Evolutionary conservation across 192 early-diverging fungal genomes (phyloP).

Genomic region (Funneliformis mosseae): DNA sequence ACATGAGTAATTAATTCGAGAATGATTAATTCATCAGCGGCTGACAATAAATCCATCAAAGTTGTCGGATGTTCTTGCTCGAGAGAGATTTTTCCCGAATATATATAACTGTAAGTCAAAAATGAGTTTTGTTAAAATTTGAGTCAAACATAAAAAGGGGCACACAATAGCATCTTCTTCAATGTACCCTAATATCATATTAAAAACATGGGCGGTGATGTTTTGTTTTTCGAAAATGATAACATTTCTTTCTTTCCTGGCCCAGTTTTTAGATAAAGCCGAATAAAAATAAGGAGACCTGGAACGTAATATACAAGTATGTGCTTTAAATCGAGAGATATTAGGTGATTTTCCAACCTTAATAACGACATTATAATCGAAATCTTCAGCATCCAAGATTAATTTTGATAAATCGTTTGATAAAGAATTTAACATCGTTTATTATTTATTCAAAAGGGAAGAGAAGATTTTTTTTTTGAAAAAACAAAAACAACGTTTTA

Average conservation of each 20-base stretch:
- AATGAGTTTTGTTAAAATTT: too few species aligned
- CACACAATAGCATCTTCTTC: not conserved
- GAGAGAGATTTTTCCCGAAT: not conserved
- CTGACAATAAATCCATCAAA: not conserved
- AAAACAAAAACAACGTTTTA: too few species aligned
- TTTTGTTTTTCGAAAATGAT: slow-evolving; percentile 5
- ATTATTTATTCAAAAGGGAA: not conserved
- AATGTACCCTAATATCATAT: slow-evolving; percentile 6
- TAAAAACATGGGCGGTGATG: slow-evolving; percentile 10
- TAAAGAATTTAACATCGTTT: not conserved
- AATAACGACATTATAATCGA: slow-evolving; percentile 18
- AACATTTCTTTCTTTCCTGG: not conserved
- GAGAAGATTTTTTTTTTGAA: too few species aligned
- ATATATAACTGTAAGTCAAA: not conserved
- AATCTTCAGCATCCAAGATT: not conserved
- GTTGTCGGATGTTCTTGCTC: not conserved
- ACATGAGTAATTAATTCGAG: not conserved
- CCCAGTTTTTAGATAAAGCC: not conserved
- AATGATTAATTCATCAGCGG: slow-evolving; percentile 1
- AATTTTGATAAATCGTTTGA: slow-evolving; percentile 5
- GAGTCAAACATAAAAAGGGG: not conserved
- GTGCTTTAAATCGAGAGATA: slow-evolving; percentile 4
- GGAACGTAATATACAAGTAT: not conserved
- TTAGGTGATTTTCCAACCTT: slow-evolving; percentile 9
- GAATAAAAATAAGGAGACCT: slow-evolving; percentile 21